Percentiles rank a stretch among this genome's conserved stretches.
Evolutionary conservation across 2,329 filamentous ascomycete species (phyloP).

Genomic region (Xylariaceae sp.): DNA sequence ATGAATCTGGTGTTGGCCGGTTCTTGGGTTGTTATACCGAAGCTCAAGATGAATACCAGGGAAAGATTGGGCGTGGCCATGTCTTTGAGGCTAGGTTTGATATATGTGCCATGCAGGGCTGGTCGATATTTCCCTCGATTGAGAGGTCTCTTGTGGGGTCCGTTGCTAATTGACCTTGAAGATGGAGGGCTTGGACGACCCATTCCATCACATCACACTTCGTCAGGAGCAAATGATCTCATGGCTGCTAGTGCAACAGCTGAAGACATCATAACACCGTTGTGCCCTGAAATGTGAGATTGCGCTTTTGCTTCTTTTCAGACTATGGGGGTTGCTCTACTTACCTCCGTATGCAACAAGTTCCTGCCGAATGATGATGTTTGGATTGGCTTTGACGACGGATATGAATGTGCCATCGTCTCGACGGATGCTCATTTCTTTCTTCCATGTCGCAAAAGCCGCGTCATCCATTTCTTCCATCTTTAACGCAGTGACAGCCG

Average conservation of each 20-base stretch:
- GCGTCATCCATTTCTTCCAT: slow-evolving; percentile 35
- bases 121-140: no score
- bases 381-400: slow-evolving; percentile 42
- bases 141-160: no score
- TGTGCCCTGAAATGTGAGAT: slow-evolving; percentile 55
- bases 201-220: neutral
- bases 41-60: slow-evolving; percentile 35
- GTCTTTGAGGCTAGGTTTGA: slow-evolving; percentile 40
- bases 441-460: slow-evolving; percentile 44
- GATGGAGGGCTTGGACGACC: no score
- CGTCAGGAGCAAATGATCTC: slow-evolving; percentile 55
- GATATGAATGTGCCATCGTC: slow-evolving; percentile 49
- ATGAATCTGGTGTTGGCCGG: slow-evolving; percentile 40
- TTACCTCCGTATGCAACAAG: slow-evolving; percentile 54
- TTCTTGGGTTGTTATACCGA: slow-evolving; percentile 40
- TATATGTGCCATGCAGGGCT: neutral
- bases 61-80: slow-evolving; percentile 39
- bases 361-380: slow-evolving; percentile 53
- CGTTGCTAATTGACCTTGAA: no score
- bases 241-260: slow-evolving; percentile 63
- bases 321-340: slow-evolving; percentile 19
- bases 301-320: neutral
- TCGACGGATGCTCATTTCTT: slow-evolving; percentile 41
- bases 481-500: slow-evolving; percentile 53
- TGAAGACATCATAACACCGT: slow-evolving; percentile 64